Base-by-base conservation (phyloP, 2,329 filamentous ascomycete species). In the Emmonsiellopsis sp. region DNA sequence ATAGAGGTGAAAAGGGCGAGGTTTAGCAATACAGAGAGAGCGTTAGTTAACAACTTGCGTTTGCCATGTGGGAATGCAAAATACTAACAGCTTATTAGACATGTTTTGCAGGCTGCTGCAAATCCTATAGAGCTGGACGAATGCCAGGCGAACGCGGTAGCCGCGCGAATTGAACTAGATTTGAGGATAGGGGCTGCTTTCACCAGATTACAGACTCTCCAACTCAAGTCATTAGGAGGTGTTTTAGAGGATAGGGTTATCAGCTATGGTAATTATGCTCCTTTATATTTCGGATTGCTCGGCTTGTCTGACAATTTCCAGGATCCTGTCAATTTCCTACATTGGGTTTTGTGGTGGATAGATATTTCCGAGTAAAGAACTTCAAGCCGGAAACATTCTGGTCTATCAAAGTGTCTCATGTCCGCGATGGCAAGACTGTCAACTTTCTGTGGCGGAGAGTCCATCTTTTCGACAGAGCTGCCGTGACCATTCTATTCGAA, bases 321-420 rank as follows among this genome's bases (percentile, higher is more conserved):
- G 88, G 81, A 11, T 95, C 91, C 3, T 98, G 93, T 60, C 93
- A 98, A 67, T 98, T 98, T 63, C 93, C 93, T 1, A 97, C 93
- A 0, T 77, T 98, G 5, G 93, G 93, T 0, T 98, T 98, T 60
- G 92, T 98, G 1, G 93, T 98, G 6, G 93, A 98, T 69, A 83
- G 92, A 47, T 98, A 97, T 68, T 88, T 95, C 62, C 84, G 88
- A 49, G 93, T 98, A 50, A 85, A 88, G 58, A 95, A 95, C 61
- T 98, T 98, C 68, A 84, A 93, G 1, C 87, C 92, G 0, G 93
- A 98, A 65, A 75, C 81, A 0, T 98, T 97, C 69, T 98, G 93
- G 93, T 80, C 81, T 55, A 95, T 98, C 74, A 92, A 86, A 61
- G 78, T 98, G 40, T 83, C 82, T 63, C 87, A 96, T 62, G 80